Percentiles rank a stretch among this genome's conserved stretches.
phyloP scores from a whole-genome alignment of 1,284 basidiomycete species.

The Phylloporus sp. region DNA sequence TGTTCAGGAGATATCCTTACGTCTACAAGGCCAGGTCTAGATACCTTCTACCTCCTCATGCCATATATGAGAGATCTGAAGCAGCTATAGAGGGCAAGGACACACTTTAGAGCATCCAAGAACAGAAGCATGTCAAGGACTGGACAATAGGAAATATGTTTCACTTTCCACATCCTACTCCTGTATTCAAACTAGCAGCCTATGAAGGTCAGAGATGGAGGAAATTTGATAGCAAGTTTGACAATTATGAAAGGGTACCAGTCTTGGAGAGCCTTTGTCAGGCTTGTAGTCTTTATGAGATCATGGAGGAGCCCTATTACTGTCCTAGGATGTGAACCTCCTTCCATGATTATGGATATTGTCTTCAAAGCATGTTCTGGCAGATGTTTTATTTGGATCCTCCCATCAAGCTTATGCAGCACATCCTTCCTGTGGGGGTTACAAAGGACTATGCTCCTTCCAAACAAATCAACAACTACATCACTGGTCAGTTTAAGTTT shows the following conservation, averaged over 20 bases:
- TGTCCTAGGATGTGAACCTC: neutral
- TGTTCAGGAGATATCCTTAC: slow-evolving; percentile 2
- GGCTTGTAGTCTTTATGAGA: neutral
- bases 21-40: neutral
- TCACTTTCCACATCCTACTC: neutral
- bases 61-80: neutral
- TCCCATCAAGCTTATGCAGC: neutral
- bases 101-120: neutral
- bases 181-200: neutral
- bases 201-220: slow-evolving; percentile 1
- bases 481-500: neutral
- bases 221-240: neutral
- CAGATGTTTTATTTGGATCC: slow-evolving; percentile 9
- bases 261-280: slow-evolving; percentile 2
- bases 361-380: neutral
- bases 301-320: neutral
- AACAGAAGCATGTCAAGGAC: slow-evolving; percentile 6
- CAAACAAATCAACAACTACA: neutral
- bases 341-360: slow-evolving; percentile 5
- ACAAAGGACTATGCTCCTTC: neutral
- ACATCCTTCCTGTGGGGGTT: neutral
- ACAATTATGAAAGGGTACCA: slow-evolving; percentile 2
- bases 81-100: neutral
- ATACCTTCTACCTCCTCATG: neutral
- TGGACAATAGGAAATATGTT: slow-evolving; percentile 1